Evolutionary conservation across 2,329 filamentous ascomycete species (phyloP).

Genomic region (Cercospora sojina): DNA sequence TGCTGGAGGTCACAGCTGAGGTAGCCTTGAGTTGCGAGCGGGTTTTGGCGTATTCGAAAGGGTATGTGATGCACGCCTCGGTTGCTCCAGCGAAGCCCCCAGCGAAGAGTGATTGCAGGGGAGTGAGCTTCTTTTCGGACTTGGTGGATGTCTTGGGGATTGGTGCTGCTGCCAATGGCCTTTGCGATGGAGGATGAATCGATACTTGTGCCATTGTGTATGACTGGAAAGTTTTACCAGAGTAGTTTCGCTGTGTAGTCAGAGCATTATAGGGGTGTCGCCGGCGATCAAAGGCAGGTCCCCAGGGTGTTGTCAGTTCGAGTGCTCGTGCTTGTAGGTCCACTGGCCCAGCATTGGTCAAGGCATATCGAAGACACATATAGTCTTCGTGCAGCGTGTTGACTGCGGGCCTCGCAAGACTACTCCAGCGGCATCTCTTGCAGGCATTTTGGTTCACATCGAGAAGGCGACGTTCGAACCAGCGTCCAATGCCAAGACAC

Average conservation of each 20-base stretch:
- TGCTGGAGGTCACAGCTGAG: slow-evolving; percentile 3
- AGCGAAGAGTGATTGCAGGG: slow-evolving; percentile 49
- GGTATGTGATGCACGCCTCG: slow-evolving; percentile 52
- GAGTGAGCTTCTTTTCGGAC: slow-evolving; percentile 11
- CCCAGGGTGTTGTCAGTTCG: not conserved
- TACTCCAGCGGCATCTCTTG: not conserved
- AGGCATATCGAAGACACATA: not conserved
- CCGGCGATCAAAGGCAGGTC: not conserved
- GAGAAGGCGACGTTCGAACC: not conserved
- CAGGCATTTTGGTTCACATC: not conserved
- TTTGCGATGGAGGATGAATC: not conserved
- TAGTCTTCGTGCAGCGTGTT: not conserved
- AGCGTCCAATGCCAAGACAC: not conserved
- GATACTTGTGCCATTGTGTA: not conserved
- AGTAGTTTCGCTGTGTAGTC: not conserved
- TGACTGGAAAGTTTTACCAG: not conserved
- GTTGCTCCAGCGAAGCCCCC: slow-evolving; percentile 55
- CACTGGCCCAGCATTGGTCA: not conserved
- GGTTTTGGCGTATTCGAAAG: slow-evolving; percentile 40
- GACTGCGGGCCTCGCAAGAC: not conserved
- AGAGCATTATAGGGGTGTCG: not conserved
- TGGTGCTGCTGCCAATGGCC: not conserved
- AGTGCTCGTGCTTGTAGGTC: not conserved
- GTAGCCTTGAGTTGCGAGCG: slow-evolving; percentile 34
- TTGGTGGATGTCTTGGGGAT: not conserved